These are phyloP conservation scores for Tothia fuscella DNA, from an alignment of 2,329 filamentous ascomycete genomes.

Conservation along the genomic window DNA sequence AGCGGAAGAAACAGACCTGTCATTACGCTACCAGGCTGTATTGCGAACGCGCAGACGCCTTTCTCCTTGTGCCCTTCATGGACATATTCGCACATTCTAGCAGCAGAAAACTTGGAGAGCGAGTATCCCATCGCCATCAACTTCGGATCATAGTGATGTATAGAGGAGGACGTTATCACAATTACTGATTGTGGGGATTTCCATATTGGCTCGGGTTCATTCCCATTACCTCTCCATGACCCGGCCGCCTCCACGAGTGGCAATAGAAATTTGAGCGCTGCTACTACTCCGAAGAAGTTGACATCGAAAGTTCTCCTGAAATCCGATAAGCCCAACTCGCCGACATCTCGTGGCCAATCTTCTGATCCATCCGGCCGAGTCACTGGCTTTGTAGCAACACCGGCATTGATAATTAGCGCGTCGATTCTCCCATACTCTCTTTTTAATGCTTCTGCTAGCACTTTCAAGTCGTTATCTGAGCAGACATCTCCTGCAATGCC, in stretches of 20 bases:
- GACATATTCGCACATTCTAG: slow-evolving; percentile 18
- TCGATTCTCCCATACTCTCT: slow-evolving; percentile 1
- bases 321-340: not conserved
- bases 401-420: slow-evolving; percentile 3
- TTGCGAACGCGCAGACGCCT: slow-evolving; percentile 17
- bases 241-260: slow-evolving; percentile 3
- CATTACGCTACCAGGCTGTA: slow-evolving; percentile 22
- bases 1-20: slow-evolving; percentile 15
- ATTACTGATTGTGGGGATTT: not conserved
- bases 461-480: not conserved
- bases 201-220: not conserved
- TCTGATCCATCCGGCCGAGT: not conserved
- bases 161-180: not conserved
- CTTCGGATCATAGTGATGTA: slow-evolving; percentile 6
- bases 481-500: slow-evolving; percentile 1
- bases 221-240: no score
- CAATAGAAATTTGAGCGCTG: not conserved
- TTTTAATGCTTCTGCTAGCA: slow-evolving; percentile 2
- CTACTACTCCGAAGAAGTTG: slow-evolving; percentile 4
- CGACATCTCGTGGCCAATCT: not conserved
- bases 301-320: slow-evolving; percentile 4
- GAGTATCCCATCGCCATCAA: slow-evolving; percentile 11
- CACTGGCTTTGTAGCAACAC: not conserved
- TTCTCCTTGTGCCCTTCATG: slow-evolving; percentile 18
- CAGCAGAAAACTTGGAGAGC: slow-evolving; percentile 21